Evolutionary conservation across 2,329 filamentous ascomycete species (phyloP), one percentile per base, ranked within the genome.

Genomic region (Penicillium sp.): DNA sequence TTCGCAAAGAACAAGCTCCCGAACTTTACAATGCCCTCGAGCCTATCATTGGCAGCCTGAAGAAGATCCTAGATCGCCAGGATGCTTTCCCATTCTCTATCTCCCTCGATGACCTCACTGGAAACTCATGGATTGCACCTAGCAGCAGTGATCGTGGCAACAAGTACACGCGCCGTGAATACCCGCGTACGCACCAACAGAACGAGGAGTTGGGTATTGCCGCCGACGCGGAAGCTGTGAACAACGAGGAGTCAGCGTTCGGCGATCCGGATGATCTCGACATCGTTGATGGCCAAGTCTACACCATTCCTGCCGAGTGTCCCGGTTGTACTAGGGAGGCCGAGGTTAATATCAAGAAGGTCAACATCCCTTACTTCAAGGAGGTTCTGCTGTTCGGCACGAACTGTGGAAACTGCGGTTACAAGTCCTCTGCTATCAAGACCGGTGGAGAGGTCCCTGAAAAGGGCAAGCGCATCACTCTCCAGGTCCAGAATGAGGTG

Each of bases 381-480:
- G 89, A 97, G 66, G 93, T 99, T 3, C 85, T 96, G 34, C 79
- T 99, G 62, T 97, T 95, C 88, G 91, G 86, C 60, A 97, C 92
- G 2, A 85, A 89, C 25, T 99, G 93, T 73, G 86, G 92, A 25
- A 80, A 86, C 69, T 99, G 93, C 68, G 92, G 92, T 50, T 95
- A 97, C 76, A 86, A 89, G 55, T 93, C 87, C 60, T 97, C 95
- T 71, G 93, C 99, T 69, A 89, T 99, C 67, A 97, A 97, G 79
- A 97, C 93, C 1, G 93, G 93, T 57, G 93, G 93, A 46, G 91
- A 87, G 63, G 86, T 99, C 18, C 93, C 93, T 8, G 86, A 86
- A 47, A 83, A 87, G 66, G 93, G 93, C 53, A 87, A 87, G 70
- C 86, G 84, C 59, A 95, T 96, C 61, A 90, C 81, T 0, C 78